Evolutionary conservation across 2,329 filamentous ascomycete genomes (phyloP), one percentile per base, ranked within the genome.

Genomic region (Ceratocystis variospora): DNA sequence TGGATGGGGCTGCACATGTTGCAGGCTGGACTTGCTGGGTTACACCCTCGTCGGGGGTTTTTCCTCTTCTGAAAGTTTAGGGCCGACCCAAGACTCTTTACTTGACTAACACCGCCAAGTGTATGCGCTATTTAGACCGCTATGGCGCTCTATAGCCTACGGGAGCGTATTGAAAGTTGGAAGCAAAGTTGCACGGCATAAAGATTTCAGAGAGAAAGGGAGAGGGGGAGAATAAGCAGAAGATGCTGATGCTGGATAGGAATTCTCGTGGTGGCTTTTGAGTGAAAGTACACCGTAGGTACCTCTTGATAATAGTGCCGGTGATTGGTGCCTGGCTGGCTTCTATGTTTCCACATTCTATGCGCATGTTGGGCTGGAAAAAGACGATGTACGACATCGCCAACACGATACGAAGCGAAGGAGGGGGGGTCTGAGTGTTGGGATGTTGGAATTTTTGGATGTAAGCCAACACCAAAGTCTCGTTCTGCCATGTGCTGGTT

Each of bases 351-450:
- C 46, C 46, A 22, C 33, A 37, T 37, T 37, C 33, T 37, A 37
- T 37, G 33, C 33, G 33, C 33, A 10, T 37, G 33, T 3, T 37
- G 33, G 33, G 33, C 33, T 37, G 33, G 33, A 37, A 37, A 57
- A 57, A 57, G 25, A 31, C 10, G 22, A 15, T 33, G 22, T 57
- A 31, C 25, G 22, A 57, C 53, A 57, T 57, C 53, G 53, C 53
- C 53, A 57, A 57, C 53, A 57, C 22, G 19, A 57, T 57, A 57
- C 53, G 53, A 57, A 57, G 53, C 12, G 53, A 31, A 57, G 46
- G 46, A 28, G 22, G 53, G 22, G 53, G 53, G 22, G 25, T 12
- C 33, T 37, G 53, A 22, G 8, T 31, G 53, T 4, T 17, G 15
- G 22, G 25, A 57, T 28, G 22, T 50, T n/a, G 17, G 22, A 50